Conservation (phyloP, 148 eudicot genomes). For the Rheum nobile region DNA sequence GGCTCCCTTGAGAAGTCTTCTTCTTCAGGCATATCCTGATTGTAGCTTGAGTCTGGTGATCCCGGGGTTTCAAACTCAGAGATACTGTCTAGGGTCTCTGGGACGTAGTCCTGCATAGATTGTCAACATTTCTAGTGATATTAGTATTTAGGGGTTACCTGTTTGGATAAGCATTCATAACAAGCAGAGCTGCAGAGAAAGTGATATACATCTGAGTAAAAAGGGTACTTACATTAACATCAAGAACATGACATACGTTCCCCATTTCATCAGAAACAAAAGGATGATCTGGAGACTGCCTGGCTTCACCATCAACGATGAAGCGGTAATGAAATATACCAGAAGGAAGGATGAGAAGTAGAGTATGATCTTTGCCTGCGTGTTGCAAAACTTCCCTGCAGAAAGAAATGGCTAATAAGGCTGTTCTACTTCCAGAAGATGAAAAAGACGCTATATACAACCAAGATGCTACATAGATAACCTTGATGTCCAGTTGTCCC, state of each 20-base stretch:
- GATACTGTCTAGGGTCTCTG: constrained; percentile 62
- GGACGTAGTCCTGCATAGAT: constrained; percentile 55
- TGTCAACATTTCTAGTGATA: background rate
- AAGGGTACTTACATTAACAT: constrained; percentile 62
- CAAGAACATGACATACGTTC: constrained; percentile 52
- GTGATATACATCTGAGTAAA: background rate
- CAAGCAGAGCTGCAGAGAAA: background rate
- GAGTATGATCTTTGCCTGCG: constrained; percentile 65
- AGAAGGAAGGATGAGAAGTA: constrained; percentile 69
- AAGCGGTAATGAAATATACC: constrained; percentile 78
- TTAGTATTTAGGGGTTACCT: background rate
- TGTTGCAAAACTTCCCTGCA: constrained; percentile 59
- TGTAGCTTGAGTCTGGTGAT: constrained; percentile 80
- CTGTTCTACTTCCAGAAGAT: background rate
- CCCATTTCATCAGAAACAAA: constrained; percentile 58
- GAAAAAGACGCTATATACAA: background rate
- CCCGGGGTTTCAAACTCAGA: constrained; percentile 67
- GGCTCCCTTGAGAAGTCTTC: constrained; percentile 89
- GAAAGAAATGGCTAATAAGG: constrained; percentile 1
- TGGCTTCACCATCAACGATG: constrained; percentile 64
- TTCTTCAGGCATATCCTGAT: constrained; percentile 34
- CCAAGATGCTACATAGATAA: constrained; percentile 11
- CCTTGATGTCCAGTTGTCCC: constrained; percentile 90
- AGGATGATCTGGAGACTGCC: constrained; percentile 66
- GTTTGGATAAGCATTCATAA: background rate